phyloP scores from a whole-genome alignment of 1,284 basidiomycete genomes.

The Schizophyllum amplum region DNA sequence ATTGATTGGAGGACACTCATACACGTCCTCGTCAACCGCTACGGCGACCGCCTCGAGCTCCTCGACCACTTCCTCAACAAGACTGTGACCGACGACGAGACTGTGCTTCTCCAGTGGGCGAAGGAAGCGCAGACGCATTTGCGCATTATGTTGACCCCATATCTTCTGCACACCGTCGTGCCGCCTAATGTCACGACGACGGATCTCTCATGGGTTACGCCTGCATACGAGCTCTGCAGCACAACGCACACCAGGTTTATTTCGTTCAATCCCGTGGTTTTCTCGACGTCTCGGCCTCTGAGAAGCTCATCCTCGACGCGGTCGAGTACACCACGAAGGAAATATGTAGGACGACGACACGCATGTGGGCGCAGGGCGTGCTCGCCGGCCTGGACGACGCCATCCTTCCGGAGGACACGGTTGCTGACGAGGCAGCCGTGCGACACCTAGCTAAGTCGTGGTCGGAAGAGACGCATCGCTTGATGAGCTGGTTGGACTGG shows the following conservation, averaged over 20 bases:
- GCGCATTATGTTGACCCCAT: conserved; percentile 28
- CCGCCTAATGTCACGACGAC: conserved; percentile 6
- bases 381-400: conserved; percentile 11
- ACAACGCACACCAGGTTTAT: conserved; percentile 21
- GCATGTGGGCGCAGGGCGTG: conserved; percentile 17
- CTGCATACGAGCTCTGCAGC: conserved; percentile 20
- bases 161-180: conserved; percentile 19
- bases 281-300: conserved; percentile 12
- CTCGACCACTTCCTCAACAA: conserved; percentile 27
- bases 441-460: conserved; percentile 17
- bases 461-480: conserved; percentile 18
- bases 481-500: conserved; percentile 41
- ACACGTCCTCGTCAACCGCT: conserved; percentile 33
- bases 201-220: conserved; percentile 16
- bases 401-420: neutral
- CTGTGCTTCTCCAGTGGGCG: conserved; percentile 4
- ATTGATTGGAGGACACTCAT: conserved; percentile 37
- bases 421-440: neutral
- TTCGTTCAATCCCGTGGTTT: conserved; percentile 2
- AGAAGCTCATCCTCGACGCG: conserved; percentile 14
- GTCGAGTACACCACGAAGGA: conserved; percentile 18
- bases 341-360: conserved; percentile 21
- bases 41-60: conserved; percentile 33
- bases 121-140: conserved; percentile 22
- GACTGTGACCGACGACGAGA: conserved; percentile 3